phyloP scores from a whole-genome alignment of 2,329 filamentous ascomycete genomes.

The Fonsecaea multimorphosa region DNA sequence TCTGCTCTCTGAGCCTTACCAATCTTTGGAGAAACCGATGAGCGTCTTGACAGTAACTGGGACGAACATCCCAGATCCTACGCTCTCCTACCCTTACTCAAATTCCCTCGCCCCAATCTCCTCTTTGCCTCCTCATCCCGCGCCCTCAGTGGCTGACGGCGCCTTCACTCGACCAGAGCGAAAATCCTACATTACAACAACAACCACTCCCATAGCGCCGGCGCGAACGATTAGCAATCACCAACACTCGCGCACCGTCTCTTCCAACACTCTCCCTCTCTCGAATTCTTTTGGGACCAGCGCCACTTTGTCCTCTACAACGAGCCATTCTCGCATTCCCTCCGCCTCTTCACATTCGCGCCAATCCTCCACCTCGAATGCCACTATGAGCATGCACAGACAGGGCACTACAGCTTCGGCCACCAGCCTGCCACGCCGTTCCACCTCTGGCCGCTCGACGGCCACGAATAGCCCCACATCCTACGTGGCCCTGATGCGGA shows the following conservation, averaged over 20 bases:
- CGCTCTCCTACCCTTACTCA: constrained; percentile 32
- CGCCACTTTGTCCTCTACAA: constrained; percentile 10
- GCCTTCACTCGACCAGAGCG: constrained; percentile 32
- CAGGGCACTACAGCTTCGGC: constrained; percentile 37
- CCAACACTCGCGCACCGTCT: constrained; percentile 35
- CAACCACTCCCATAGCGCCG: constrained; percentile 26
- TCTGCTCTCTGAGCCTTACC: constrained; percentile 2
- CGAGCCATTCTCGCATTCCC: constrained; percentile 21
- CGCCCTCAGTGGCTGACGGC: constrained; percentile 27
- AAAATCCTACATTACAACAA: constrained; percentile 26
- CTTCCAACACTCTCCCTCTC: constrained; percentile 29
- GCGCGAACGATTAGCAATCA: constrained; percentile 32
- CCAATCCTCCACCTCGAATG: constrained; percentile 34
- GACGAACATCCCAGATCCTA: constrained; percentile 37
- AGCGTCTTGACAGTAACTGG: constrained; percentile 39
- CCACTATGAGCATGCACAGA: constrained; percentile 38
- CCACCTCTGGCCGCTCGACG: constrained; percentile 39
- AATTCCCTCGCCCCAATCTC: constrained; percentile 17
- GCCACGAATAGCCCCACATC: constrained; percentile 40
- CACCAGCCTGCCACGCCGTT: constrained; percentile 37
- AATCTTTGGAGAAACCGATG: constrained; percentile 26
- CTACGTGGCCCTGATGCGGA: constrained; percentile 94
- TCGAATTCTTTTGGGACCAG: constrained; percentile 23
- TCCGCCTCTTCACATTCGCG: constrained; percentile 35
- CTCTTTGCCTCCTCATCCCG: constrained; percentile 29